Evolutionary conservation across 345 rosid species (phyloP).

Genomic region (Cardiospermum halicacabum): DNA sequence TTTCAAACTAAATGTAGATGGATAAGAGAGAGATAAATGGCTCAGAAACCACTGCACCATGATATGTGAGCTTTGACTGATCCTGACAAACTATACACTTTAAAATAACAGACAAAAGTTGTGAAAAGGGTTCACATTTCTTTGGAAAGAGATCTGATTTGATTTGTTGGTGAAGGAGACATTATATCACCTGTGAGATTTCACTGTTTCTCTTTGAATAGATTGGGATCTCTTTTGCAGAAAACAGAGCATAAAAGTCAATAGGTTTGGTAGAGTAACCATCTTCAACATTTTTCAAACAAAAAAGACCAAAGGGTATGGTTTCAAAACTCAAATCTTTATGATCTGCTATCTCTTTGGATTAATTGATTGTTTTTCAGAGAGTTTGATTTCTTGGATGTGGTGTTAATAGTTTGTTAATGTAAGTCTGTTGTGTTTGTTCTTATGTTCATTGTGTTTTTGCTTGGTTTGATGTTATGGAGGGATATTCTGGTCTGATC

Average conservation of each 20-base stretch:
- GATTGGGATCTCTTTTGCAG: slow-evolving; percentile 1
- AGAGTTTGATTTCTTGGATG: slow-evolving; percentile 9
- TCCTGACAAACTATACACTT: slow-evolving; percentile 2
- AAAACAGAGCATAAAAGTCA: neutral
- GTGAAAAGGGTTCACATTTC: slow-evolving; percentile 6
- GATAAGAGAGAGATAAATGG: no score
- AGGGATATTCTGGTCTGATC: neutral
- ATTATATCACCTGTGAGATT: neutral
- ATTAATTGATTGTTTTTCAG: neutral
- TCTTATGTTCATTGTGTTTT: neutral
- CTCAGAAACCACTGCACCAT: slow-evolving; percentile 4
- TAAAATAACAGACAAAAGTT: neutral
- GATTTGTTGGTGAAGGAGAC: slow-evolving; percentile 12
- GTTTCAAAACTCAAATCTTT: slow-evolving; percentile 2
- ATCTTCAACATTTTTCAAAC: slow-evolving; percentile 8
- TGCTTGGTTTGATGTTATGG: neutral
- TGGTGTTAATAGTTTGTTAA: slow-evolving; percentile 1
- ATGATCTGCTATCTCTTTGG: slow-evolving; percentile 7
- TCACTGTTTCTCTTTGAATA: neutral
- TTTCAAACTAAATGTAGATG: neutral
- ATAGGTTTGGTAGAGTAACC: neutral
- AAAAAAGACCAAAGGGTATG: slow-evolving; percentile 11
- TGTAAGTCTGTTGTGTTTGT: neutral
- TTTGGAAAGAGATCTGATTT: no score
- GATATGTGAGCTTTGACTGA: slow-evolving; percentile 7